Percentiles rank a stretch among this genome's conserved stretches.
Conservation (phyloP, 2,329 filamentous ascomycete genomes). For the Aspergillus carbonarius region DNA sequence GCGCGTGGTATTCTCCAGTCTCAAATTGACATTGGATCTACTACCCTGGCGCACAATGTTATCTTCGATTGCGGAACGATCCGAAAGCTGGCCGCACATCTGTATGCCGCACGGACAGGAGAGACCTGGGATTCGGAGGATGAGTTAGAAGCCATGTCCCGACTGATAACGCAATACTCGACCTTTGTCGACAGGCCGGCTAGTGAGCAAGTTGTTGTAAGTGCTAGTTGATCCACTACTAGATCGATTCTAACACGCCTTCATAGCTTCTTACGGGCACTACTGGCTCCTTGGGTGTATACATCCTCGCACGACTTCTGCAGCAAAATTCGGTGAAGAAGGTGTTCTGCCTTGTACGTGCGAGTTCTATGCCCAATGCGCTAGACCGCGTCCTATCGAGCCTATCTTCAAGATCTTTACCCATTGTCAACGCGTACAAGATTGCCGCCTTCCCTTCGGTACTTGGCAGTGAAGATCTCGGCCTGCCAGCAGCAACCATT, state of each 20-base stretch:
- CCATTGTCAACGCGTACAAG: conserved; percentile 9
- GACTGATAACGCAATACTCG: conserved; percentile 50
- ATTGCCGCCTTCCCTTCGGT: conserved; percentile 6
- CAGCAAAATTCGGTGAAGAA: conserved; percentile 3
- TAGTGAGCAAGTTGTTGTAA: conserved; percentile 20
- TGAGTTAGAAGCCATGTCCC: conserved; percentile 47
- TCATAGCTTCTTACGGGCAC: conserved; percentile 61
- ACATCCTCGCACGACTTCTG: conserved; percentile 52
- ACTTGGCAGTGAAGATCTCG: too few relatives aligned
- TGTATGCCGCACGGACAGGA: conserved; percentile 46
- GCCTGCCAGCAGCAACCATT: conserved; percentile 5
- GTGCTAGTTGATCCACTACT: background rate
- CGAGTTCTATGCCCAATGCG: background rate
- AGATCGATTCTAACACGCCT: background rate
- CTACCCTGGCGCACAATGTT: conserved; percentile 55
- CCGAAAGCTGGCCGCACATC: conserved; percentile 46
- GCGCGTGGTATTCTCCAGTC: conserved; percentile 55
- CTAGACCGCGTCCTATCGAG: conserved; percentile 11
- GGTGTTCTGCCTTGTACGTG: conserved; percentile 12
- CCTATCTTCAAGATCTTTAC: conserved; percentile 4
- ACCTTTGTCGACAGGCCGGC: conserved; percentile 31
- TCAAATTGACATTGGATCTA: conserved; percentile 50
- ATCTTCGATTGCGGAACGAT: conserved; percentile 60
- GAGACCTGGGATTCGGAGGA: conserved; percentile 33
- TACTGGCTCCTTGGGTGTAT: conserved; percentile 65